Evolutionary conservation across 805 yeast species (phyloP).

Genomic region (Candida awuae): DNA sequence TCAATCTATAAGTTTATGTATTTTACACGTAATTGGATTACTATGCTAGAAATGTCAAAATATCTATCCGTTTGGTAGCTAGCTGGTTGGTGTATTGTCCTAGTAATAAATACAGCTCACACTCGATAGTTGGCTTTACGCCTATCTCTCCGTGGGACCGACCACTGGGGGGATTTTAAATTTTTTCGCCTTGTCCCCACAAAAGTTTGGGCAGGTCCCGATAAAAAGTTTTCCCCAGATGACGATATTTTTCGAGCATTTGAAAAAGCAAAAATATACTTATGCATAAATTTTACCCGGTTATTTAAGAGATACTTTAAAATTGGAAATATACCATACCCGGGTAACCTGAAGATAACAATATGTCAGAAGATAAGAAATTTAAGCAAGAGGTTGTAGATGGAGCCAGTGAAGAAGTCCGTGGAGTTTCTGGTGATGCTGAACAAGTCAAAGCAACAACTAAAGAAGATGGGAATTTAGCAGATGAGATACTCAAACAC

Average conservation of each 20-base stretch:
- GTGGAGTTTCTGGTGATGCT: too few species aligned
- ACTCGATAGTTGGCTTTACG: too few species aligned
- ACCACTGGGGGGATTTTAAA: too few species aligned
- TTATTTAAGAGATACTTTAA: neutral
- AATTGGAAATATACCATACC: neutral
- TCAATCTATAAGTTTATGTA: neutral
- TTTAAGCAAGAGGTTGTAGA: neutral
- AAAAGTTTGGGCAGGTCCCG: too few species aligned
- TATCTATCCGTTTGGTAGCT: too few species aligned
- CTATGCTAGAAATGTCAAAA: neutral
- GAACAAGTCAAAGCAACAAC: neutral
- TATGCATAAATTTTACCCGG: neutral
- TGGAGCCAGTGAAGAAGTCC: too few species aligned
- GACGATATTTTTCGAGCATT: too few species aligned
- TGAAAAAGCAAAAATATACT: neutral
- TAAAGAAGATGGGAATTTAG: neutral
- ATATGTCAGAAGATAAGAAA: neutral
- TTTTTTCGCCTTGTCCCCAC: too few species aligned
- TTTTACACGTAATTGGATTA: neutral
- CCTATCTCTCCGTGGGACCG: too few species aligned
- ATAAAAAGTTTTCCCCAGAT: too few species aligned
- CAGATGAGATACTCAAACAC: neutral
- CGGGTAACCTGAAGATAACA: neutral
- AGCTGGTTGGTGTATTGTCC: too few species aligned
- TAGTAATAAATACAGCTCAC: too few species aligned